Percentiles rank a stretch among this genome's conserved stretches.
These are phyloP conservation scores for Cucurbita maxima DNA, from an alignment of 306 rosid species.

Conservation along the genomic window DNA sequence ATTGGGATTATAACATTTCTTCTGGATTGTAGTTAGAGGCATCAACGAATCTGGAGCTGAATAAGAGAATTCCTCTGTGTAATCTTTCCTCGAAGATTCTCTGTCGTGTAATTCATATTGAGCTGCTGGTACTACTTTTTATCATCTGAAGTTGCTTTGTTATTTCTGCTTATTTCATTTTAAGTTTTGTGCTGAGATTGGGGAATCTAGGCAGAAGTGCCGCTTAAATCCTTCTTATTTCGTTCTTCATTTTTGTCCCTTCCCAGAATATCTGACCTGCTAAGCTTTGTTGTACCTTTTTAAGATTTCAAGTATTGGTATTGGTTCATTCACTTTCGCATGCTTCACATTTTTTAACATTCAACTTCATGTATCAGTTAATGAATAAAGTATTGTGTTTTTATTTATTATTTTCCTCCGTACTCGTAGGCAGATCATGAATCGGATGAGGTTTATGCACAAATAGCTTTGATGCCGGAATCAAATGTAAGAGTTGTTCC, in stretches of 20 bases:
- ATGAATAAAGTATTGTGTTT: not conserved
- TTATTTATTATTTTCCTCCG: not conserved
- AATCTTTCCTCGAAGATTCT: slow-evolving; percentile 81
- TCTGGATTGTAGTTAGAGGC: slow-evolving; percentile 56
- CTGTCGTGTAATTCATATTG: slow-evolving; percentile 46
- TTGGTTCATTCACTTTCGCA: not conserved
- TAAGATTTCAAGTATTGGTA: not conserved
- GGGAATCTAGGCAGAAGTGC: not conserved
- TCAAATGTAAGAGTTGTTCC: slow-evolving; percentile 35
- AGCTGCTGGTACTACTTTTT: slow-evolving; percentile 39
- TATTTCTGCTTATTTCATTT: not conserved
- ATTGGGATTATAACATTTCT: not conserved
- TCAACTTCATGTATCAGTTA: no score
- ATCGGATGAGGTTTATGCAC: slow-evolving; percentile 85
- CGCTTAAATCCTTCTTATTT: not conserved
- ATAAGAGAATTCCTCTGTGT: slow-evolving; percentile 59
- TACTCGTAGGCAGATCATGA: slow-evolving; percentile 75
- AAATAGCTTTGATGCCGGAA: slow-evolving; percentile 69
- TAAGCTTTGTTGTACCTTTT: not conserved
- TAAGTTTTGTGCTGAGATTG: slow-evolving; percentile 1
- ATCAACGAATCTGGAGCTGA: slow-evolving; percentile 69
- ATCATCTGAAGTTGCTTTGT: not conserved
- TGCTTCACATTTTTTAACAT: not conserved
- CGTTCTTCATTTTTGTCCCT: not conserved
- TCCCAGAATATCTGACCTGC: not conserved